phyloP scores from a whole-genome alignment of 2,329 filamentous ascomycete genomes.

The Fusarium pseudoanthophilum region DNA sequence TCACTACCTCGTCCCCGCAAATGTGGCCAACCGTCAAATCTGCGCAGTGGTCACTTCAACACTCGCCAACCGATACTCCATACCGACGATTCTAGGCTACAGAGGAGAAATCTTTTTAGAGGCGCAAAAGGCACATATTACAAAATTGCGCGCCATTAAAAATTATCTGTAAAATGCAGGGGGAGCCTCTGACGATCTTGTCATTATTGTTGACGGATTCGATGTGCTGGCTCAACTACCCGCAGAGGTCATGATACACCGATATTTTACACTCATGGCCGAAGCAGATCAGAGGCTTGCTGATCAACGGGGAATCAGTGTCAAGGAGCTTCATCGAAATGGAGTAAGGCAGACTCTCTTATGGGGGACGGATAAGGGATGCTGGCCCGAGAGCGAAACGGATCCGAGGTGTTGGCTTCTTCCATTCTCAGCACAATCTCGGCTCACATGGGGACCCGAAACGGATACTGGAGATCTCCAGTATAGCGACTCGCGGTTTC shows the following conservation, averaged over 20 bases:
- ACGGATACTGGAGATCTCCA: constrained; percentile 21
- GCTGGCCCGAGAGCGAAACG: constrained; percentile 12
- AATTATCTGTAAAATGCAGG: constrained; percentile 24
- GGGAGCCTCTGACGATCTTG: constrained; percentile 29
- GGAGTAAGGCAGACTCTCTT: constrained; percentile 37
- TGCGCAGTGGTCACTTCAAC: constrained; percentile 36
- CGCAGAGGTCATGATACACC: constrained; percentile 35
- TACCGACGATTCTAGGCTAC: constrained; percentile 36
- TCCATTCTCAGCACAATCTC: constrained; percentile 29
- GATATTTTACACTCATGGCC: constrained; percentile 32
- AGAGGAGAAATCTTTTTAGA: constrained; percentile 32
- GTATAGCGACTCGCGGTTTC: constrained; percentile 21
- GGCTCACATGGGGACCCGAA: constrained; percentile 30
- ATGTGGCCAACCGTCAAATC: constrained; percentile 14
- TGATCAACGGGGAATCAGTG: constrained; percentile 24
- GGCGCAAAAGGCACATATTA: constrained; percentile 31
- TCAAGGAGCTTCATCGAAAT: constrained; percentile 26
- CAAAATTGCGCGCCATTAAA: constrained; percentile 30
- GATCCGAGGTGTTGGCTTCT: constrained; percentile 38
- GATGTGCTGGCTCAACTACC: constrained; percentile 43
- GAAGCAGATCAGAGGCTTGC: constrained; percentile 33
- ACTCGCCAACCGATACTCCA: constrained; percentile 39
- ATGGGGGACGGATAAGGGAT: constrained; percentile 39
- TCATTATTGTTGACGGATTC: constrained; percentile 39
- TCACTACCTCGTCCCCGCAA: constrained; percentile 39